Evolutionary conservation across 257 asterid genomes (phyloP).

Genomic region (Petrea volubilis): DNA sequence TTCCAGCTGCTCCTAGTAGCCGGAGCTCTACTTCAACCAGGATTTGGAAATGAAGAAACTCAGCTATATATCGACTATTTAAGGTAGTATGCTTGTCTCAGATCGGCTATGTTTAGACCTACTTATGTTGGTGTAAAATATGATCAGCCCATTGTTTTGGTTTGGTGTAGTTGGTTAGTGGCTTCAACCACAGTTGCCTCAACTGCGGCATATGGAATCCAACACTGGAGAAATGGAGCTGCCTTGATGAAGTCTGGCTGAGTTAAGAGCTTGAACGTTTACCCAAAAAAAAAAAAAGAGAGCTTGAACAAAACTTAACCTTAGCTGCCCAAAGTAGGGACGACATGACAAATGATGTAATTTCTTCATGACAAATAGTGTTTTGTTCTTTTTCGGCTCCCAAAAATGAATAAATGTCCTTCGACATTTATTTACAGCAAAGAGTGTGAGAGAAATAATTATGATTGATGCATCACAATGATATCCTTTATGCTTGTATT

Average conservation of each 20-base stretch:
- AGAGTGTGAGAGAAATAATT: background rate
- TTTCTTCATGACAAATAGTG: background rate
- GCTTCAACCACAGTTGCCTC: conserved; percentile 80
- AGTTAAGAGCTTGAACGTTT: conserved; percentile 10
- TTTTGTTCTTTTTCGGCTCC: background rate
- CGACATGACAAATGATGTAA: background rate
- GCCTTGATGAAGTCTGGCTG: conserved; percentile 16
- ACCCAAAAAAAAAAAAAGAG: too few relatives aligned
- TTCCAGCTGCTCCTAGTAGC: conserved; percentile 87
- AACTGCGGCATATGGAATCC: conserved; percentile 85
- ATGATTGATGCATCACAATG: background rate
- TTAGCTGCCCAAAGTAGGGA: background rate
- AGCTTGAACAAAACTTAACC: background rate
- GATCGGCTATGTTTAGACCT: background rate
- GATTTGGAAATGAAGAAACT: conserved; percentile 75
- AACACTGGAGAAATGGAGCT: conserved; percentile 55
- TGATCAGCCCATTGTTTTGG: conserved; percentile 19
- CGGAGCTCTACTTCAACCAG: conserved; percentile 95
- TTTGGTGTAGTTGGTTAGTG: conserved; percentile 76
- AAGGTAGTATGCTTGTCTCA: conserved; percentile 46
- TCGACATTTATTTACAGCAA: background rate
- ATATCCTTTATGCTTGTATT: background rate
- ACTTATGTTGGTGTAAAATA: background rate
- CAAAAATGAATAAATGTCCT: background rate
- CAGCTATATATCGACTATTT: conserved; percentile 54